Percentiles rank a stretch among this genome's conserved stretches.
These are phyloP conservation scores for Globisporangium heterothallicum DNA, from an alignment of 352 stramenopile species.

Conservation along the genomic window DNA sequence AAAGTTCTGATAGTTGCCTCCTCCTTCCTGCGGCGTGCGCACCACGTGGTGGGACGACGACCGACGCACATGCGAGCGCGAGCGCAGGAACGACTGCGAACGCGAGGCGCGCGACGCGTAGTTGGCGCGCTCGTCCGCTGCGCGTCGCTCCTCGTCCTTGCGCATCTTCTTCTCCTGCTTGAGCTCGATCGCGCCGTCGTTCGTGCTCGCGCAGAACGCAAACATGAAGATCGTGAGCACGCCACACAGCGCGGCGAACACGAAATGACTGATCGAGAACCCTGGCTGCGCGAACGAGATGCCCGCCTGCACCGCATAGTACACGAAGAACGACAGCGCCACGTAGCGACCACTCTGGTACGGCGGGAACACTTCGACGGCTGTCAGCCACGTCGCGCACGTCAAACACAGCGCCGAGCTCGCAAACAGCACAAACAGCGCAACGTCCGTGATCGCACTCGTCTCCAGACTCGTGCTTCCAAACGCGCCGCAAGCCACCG, in stretches of 20 bases:
- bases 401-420: conserved; percentile 65
- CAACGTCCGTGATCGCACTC: conserved; percentile 38
- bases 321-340: conserved; percentile 63
- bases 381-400: conserved; percentile 77
- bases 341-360: conserved; percentile 72
- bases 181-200: conserved; percentile 78
- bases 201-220: conserved; percentile 68
- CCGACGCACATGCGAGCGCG: conserved; percentile 41
- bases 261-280: conserved; percentile 71
- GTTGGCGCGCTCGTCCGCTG: conserved; percentile 31
- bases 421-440: conserved; percentile 63
- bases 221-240: conserved; percentile 78
- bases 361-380: conserved; percentile 80
- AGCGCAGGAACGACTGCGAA: conserved; percentile 79
- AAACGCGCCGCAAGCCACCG: conserved; percentile 52
- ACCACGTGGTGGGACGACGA: conserved; percentile 54
- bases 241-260: conserved; percentile 62
- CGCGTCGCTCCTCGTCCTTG: conserved; percentile 40
- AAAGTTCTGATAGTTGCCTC: conserved; percentile 77
- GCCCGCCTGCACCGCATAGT: conserved; percentile 65
- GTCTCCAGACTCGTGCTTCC: conserved; percentile 37
- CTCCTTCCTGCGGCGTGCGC: conserved; percentile 46
- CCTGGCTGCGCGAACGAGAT: conserved; percentile 61
- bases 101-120: conserved; percentile 54
- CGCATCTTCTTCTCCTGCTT: conserved; percentile 81